These are phyloP conservation scores for Clarireedia hainanense DNA, from an alignment of 2,329 filamentous ascomycete genomes.

Conservation along the genomic window DNA sequence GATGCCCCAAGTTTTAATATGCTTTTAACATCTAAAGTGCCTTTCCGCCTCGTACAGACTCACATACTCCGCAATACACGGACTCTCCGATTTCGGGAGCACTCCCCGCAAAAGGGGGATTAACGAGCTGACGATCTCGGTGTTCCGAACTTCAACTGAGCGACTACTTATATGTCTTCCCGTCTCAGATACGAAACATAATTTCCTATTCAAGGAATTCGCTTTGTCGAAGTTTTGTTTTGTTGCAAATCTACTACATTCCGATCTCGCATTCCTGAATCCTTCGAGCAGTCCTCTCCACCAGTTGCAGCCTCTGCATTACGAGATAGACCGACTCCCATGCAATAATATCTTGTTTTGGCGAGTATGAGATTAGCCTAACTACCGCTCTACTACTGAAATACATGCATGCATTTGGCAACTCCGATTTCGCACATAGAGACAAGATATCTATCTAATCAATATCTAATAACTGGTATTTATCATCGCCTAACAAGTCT, in stretches of 20 bases:
- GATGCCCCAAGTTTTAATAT: no score
- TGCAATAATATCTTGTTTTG: background rate
- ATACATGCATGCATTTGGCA: background rate
- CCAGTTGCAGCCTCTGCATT: background rate
- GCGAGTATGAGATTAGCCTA: background rate
- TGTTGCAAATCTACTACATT: background rate
- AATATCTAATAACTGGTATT: constrained; percentile 42
- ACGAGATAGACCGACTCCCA: background rate
- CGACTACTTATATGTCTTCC: no score
- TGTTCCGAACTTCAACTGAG: no score
- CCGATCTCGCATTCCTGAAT: background rate
- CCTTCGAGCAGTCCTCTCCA: background rate
- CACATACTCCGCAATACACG: no score
- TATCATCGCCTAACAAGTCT: constrained; percentile 55
- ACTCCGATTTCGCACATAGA: constrained; percentile 1
- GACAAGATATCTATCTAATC: constrained; percentile 16
- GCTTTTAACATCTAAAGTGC: no score
- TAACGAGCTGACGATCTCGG: no score
- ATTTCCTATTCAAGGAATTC: no score
- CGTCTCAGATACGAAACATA: no score
- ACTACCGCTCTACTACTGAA: background rate
- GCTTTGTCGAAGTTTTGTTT: background rate
- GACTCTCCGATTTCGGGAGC: no score
- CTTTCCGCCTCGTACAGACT: no score
- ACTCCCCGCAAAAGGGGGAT: no score